phyloP scores from a whole-genome alignment of 2,329 filamentous ascomycete genomes.

The Diplodia intermedia region DNA sequence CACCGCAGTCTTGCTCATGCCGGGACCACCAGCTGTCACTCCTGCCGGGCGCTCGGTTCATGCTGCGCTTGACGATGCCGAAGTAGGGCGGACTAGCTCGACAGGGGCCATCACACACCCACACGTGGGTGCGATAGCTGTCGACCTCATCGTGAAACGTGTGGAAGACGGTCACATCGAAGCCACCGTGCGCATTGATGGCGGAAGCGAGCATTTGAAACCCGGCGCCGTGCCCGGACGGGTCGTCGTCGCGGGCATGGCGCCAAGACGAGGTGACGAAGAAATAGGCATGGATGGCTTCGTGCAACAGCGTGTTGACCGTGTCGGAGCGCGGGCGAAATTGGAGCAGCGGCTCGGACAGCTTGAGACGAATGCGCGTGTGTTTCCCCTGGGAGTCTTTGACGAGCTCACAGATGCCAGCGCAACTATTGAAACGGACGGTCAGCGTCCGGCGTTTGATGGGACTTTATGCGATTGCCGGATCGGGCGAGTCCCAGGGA shows the following conservation, averaged over 20 bases:
- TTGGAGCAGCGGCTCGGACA: constrained; percentile 54
- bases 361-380: constrained; percentile 51
- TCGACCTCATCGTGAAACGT: constrained; percentile 57
- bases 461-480: constrained; percentile 18
- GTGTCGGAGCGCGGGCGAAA: constrained; percentile 53
- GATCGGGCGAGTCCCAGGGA: background rate
- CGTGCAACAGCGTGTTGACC: constrained; percentile 54
- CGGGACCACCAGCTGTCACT: constrained; percentile 52
- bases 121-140: constrained; percentile 54
- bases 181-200: constrained; percentile 54
- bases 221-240: constrained; percentile 53
- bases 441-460: constrained; percentile 24
- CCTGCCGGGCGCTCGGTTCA: constrained; percentile 54
- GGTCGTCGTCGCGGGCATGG: constrained; percentile 52
- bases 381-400: constrained; percentile 49
- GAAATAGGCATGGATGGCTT: constrained; percentile 56
- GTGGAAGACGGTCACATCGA: constrained; percentile 53
- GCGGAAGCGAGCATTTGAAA: constrained; percentile 54
- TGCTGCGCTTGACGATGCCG: constrained; percentile 54
- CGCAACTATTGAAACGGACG: constrained; percentile 43
- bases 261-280: constrained; percentile 54
- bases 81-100: constrained; percentile 50
- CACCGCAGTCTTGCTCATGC: constrained; percentile 52
- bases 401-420: constrained; percentile 55
- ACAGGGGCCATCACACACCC: constrained; percentile 54